Evolutionary conservation across 495 filamentous ascomycete species (phyloP), one percentile per base, ranked within the genome.

Genomic region (Lineolata rhizophorae): DNA sequence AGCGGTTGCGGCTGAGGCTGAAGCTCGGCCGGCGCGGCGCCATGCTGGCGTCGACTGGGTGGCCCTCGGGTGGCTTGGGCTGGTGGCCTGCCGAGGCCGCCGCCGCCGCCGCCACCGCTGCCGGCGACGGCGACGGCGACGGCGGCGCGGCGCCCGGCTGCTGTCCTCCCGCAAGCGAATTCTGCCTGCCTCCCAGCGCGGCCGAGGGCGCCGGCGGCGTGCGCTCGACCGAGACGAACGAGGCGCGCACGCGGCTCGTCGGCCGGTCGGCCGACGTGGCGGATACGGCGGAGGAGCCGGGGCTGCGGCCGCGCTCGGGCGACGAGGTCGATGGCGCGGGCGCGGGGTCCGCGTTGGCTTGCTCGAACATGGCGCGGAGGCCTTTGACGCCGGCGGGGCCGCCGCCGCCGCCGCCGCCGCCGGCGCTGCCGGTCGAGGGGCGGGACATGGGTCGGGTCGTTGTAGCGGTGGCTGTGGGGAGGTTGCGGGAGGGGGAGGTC

Each of bases 351-450:
- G n/a, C n/a, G n/a, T n/a, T n/a, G n/a, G n/a, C n/a, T n/a, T n/a
- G n/a, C 60, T 93, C 83, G 49, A 93, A 93, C 62, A 79, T 80
- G 43, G 83, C 83, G 35, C 80, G 67, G 37, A 93, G 67, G 56
- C 75, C 80, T 50, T 65, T 59, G 38, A 76, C 65, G 28, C 67
- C 68, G 30, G 60, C 58, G 28, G 26, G 22, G 30, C 55, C 55
- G 38, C 39, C 49, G 28, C n/a, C n/a, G n/a, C n/a, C n/a, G n/a
- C n/a, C n/a, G n/a, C n/a, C n/a, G n/a, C n/a, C n/a, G n/a, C n/a
- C n/a, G n/a, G n/a, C n/a, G n/a, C n/a, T n/a, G n/a, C n/a, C n/a
- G n/a, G n/a, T n/a, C n/a, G n/a, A n/a, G n/a, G n/a, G n/a, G n/a
- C n/a, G n/a, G n/a, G n/a, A n/a, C n/a, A n/a, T n/a, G n/a, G n/a